Base-by-base conservation (phyloP, 2,329 filamentous ascomycete genomes). In the Diaporthe caulivora region DNA sequence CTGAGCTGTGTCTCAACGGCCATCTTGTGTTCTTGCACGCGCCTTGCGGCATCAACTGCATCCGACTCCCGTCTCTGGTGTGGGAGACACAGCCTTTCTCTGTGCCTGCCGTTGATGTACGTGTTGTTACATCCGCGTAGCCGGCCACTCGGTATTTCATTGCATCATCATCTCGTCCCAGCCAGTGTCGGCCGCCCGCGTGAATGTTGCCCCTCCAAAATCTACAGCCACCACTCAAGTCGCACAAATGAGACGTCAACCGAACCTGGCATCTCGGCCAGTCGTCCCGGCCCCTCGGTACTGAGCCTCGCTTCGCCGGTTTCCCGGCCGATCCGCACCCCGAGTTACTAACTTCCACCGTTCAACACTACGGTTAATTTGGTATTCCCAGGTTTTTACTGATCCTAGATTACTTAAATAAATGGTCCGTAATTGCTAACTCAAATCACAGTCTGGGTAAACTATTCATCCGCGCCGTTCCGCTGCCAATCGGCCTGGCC, bases 401-500 rank as follows among this genome's bases (percentile, higher is more conserved):
- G n/a, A 2, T 18, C 24, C 10, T 11, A 0, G 7, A 29, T 42
- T 2, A 15, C 57, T 40, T 11, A 37, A 15, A 10, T 1, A 1
- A 0, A 37, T 29, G 11, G 4, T 13, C 42, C 34, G 26, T 3
- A 10, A 26, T 40, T 7, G 34, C 55, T 58, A 8, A 58, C 17
- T 37, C 13, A 18, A 10, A 6, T 26, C 55, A 26, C 34, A 60
- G 37, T 37, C 21, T 37, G 24, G 15, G 18, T 26, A 2, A 10
- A 11, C 13, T 29, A 24, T 60, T 13, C 10, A 60, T 29, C 37
- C 18, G 2, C 11, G 21, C n/a, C 57, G 57, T 60, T 29, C 2
- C 13, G n/a, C 15, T 53, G 40, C 42, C 62, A 67, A 67, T 67
- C 47, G 62, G 62, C n/a, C 24, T 40, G 31, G 31, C 62, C 62